A percentile compares a stretch with the other conserved stretches of the same genome.
phyloP scores from a whole-genome alignment of 1,284 basidiomycete species.

The Kwoniella shivajii region DNA sequence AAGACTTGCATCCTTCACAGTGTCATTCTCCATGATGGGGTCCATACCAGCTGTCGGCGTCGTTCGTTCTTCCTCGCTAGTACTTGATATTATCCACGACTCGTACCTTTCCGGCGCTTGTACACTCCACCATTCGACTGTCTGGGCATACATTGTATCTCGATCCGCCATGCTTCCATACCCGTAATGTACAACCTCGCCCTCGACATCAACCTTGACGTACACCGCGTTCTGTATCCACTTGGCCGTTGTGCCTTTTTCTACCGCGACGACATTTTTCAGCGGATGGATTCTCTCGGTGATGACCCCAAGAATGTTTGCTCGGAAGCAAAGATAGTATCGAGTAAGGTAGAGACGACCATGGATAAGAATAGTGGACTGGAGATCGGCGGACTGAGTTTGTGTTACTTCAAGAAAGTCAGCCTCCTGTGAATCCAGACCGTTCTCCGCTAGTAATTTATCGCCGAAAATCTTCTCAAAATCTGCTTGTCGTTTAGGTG shows the following conservation, averaged over 20 bases:
- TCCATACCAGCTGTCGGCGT: no score
- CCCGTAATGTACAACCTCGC: constrained; percentile 6
- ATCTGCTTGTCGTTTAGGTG: constrained; percentile 16
- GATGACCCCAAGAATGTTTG: constrained; percentile 30
- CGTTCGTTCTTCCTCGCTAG: not conserved
- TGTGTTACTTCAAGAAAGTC: not conserved
- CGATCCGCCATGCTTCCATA: constrained; percentile 32
- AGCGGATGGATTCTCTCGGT: constrained; percentile 27
- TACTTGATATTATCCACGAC: constrained; percentile 2
- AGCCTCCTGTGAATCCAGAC: not conserved
- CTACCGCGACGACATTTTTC: constrained; percentile 16
- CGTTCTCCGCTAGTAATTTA: not conserved
- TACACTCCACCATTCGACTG: constrained; percentile 23
- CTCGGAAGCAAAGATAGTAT: constrained; percentile 32
- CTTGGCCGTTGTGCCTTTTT: constrained; percentile 33
- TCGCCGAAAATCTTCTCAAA: constrained; percentile 14
- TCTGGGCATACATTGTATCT: constrained; percentile 24
- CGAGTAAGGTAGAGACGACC: constrained; percentile 31
- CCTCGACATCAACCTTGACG: constrained; percentile 11
- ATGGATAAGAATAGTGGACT: constrained; percentile 28
- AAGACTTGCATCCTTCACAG: not conserved
- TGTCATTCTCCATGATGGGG: not conserved
- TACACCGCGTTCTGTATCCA: constrained; percentile 38
- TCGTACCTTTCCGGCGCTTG: constrained; percentile 21
- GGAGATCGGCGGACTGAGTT: constrained; percentile 30